phyloP scores from a whole-genome alignment of 331 rosid species.

The Erythrophleum ivorense region DNA sequence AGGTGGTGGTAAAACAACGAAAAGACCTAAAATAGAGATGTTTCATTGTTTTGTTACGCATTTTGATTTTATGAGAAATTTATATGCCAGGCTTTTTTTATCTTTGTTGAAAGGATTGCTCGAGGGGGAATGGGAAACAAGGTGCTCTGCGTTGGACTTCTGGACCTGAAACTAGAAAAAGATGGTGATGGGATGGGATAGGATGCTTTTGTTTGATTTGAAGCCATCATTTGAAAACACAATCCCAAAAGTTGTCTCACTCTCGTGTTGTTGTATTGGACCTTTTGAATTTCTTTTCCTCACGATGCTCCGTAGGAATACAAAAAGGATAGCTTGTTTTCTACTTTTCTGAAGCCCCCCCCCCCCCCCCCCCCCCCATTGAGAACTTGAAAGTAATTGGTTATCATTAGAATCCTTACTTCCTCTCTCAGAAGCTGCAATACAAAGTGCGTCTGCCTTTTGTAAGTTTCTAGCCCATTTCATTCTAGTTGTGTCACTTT shows the following conservation, averaged over 20 bases:
- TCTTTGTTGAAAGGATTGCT: constrained; percentile 38
- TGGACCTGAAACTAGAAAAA: constrained; percentile 45
- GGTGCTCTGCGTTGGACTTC: constrained; percentile 37
- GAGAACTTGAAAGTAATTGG: constrained; percentile 38
- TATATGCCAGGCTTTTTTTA: constrained; percentile 22
- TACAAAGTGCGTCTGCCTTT: background rate
- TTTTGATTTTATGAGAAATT: constrained; percentile 21
- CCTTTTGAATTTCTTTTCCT: constrained; percentile 44
- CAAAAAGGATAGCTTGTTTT: constrained; percentile 48
- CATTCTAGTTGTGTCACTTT: background rate
- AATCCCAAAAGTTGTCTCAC: constrained; percentile 39
- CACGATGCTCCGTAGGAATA: constrained; percentile 51
- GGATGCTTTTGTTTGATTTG: constrained; percentile 35
- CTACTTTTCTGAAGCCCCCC: constrained; percentile 27
- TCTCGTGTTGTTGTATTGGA: constrained; percentile 44
- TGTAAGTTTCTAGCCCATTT: background rate
- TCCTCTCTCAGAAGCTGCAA: constrained; percentile 19
- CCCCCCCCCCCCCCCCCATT: too few relatives aligned
- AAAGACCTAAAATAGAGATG: constrained; percentile 26
- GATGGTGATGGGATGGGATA: constrained; percentile 38
- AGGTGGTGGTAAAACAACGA: constrained; percentile 38
- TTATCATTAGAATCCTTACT: constrained; percentile 28
- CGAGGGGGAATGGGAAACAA: constrained; percentile 29
- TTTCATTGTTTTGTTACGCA: constrained; percentile 13
- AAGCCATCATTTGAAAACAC: constrained; percentile 44